phyloP scores from a whole-genome alignment of 352 stramenopile species.

The Elongisporangium anandrum region DNA sequence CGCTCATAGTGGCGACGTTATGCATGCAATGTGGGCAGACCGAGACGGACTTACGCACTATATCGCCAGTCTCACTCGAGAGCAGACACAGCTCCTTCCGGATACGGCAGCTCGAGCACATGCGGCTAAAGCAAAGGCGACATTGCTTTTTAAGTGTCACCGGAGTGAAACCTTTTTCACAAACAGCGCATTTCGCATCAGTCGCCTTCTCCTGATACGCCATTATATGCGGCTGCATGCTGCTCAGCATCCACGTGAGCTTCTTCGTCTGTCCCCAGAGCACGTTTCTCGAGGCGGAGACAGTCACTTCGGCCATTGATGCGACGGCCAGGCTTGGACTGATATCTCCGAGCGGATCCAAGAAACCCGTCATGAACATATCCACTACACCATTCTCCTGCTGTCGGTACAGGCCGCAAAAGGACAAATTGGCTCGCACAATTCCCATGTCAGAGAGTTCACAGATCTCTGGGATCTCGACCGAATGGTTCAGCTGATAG shows the following conservation, averaged over 20 bases:
- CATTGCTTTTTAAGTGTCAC: too few species aligned
- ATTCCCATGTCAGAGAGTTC: conserved; percentile 30
- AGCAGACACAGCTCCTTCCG: too few species aligned
- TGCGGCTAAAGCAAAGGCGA: conserved; percentile 12
- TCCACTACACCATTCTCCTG: conserved; percentile 27
- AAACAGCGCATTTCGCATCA: too few species aligned
- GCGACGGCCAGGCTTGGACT: conserved; percentile 22
- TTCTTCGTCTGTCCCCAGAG: conserved; percentile 32
- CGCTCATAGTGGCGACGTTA: too few species aligned
- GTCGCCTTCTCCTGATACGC: too few species aligned
- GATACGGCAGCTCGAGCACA: conserved; percentile 15
- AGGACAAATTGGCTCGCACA: conserved; percentile 33
- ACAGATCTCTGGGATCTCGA: conserved; percentile 29
- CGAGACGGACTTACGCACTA: too few species aligned
- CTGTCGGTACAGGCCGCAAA: conserved; percentile 38
- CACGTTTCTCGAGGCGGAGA: too few species aligned
- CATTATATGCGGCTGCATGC: too few species aligned
- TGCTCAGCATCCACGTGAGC: conserved; percentile 4
- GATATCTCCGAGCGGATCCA: conserved; percentile 23
- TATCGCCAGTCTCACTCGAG: too few species aligned
- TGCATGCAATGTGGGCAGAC: too few species aligned
- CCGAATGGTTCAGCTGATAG: conserved; percentile 34
- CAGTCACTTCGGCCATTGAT: conserved; percentile 11
- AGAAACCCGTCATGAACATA: conserved; percentile 33
- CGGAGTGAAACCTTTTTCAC: too few species aligned